These are phyloP conservation scores for Fraxinus cuspidata DNA, from an alignment of 257 asterid genomes.

Conservation along the genomic window DNA sequence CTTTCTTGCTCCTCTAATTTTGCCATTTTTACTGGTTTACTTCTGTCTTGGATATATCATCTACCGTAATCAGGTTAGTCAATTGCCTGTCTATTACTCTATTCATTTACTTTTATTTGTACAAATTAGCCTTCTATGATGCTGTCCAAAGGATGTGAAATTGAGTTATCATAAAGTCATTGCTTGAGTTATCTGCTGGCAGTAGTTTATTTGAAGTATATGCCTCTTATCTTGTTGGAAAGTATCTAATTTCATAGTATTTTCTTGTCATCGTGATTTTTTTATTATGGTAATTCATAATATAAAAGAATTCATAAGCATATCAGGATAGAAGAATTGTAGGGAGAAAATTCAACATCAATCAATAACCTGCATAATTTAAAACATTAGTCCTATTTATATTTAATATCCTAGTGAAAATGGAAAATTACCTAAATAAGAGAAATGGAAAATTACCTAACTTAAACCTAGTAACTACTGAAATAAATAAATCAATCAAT, in stretches of 20 bases:
- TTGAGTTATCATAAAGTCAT: too few species aligned
- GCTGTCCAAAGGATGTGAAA: background rate
- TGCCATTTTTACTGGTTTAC: constrained; percentile 86
- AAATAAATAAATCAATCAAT: too few species aligned
- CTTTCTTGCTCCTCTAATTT: constrained; percentile 85
- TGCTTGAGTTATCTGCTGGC: background rate
- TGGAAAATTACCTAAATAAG: background rate
- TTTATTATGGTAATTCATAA: background rate
- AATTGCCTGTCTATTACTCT: background rate
- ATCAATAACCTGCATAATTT: background rate
- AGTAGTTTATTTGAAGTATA: too few species aligned
- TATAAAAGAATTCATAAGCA: background rate
- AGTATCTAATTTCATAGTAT: too few species aligned
- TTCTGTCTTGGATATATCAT: constrained; percentile 81
- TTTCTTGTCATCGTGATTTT: background rate
- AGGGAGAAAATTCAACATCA: background rate
- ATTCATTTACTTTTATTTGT: background rate
- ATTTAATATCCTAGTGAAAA: too few species aligned
- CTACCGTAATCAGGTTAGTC: constrained; percentile 89
- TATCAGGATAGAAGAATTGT: background rate
- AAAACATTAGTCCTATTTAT: background rate
- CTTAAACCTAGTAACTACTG: background rate
- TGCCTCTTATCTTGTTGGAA: background rate
- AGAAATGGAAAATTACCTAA: too few species aligned
- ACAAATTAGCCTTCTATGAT: background rate